Conservation (phyloP, 495 filamentous ascomycete genomes). For the Astrothelium macrocarpum region DNA sequence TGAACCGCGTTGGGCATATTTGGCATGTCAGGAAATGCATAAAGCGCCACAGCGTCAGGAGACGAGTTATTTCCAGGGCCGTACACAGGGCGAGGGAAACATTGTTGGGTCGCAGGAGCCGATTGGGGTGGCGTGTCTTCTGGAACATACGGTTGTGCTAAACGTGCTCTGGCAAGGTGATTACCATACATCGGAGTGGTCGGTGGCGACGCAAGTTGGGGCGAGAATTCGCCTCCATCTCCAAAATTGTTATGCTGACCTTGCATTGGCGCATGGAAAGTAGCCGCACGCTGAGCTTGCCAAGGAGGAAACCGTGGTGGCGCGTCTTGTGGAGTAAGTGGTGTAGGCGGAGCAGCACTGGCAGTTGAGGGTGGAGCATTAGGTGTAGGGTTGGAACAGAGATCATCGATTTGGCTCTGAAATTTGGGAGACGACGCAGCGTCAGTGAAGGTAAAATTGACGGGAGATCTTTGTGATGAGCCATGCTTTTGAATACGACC, state of each 20-base stretch:
- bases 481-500: conserved; percentile 32
- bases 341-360: conserved; percentile 34
- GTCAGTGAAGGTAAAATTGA: conserved; percentile 29
- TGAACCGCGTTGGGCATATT: not conserved
- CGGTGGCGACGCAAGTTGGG: conserved; percentile 26
- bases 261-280: not conserved
- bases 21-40: conserved; percentile 8
- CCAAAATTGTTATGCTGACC: not conserved
- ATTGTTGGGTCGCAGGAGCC: conserved; percentile 32
- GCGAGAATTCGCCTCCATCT: not conserved
- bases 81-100: conserved; percentile 23
- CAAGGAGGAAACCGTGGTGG: conserved; percentile 14
- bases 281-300: conserved; percentile 12
- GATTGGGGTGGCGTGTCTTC: conserved; percentile 35
- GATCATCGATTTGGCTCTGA: not conserved
- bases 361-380: conserved; percentile 10
- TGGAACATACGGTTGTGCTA: conserved; percentile 17
- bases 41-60: not conserved
- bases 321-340: conserved; percentile 29
- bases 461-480: conserved; percentile 35
- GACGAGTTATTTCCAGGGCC: conserved; percentile 18
- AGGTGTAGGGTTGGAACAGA: not conserved
- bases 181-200: conserved; percentile 28
- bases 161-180: conserved; percentile 20
- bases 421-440: conserved; percentile 31